Base-by-base conservation (phyloP, 768 basidiomycete species). In the Trametes coccinea region DNA sequence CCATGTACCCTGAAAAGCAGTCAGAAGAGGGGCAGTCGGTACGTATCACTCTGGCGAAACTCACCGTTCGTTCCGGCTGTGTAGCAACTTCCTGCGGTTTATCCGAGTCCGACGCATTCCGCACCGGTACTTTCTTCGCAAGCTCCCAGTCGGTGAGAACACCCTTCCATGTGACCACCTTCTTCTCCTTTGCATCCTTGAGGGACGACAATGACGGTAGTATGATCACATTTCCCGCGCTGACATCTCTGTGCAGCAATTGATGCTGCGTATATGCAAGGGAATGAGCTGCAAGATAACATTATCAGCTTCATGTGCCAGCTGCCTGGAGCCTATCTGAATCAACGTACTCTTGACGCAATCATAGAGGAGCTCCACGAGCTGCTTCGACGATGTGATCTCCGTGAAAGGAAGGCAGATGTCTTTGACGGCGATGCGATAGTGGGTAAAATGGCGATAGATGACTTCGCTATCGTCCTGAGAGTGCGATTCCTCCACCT, bases 371-470 rank as follows among this genome's bases (percentile, higher is more conserved):
- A 64, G 29, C 1, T 17, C 43, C 46, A 60, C 16, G 5, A 64
- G 50, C 31, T 64, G 63, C n/a, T 37, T 30, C 2, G 48, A 40
- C 3, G 29, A 53, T n/a, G 13, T 27, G 55, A 60, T 61, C 27
- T 40, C 33, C 2, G n/a, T 14, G 16, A 64, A 51, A 5, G 59
- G 44, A 14, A 60, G 31, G 33, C 55, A 56, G 1, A 61, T 48
- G 11, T 60, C 59, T 30, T 60, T 30, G 10, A 60, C 54, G 3
- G 53, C 63, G 9, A 64, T 45, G n/a, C 63, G 54, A 29, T 64
- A 64, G 51, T 64, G 63, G 9, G 34, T 31, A 9, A 34, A 45
- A 9, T n/a, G 48, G 8, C 53, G 59, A 37, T 39, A 45, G 11
- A 46, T 39, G 14, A 27, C 17, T 22, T 53, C 59, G 14, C 30